A percentile compares a stretch with the other conserved stretches of the same genome.
Evolutionary conservation across 805 yeast species (phyloP).

Genomic region (Candida awuae): DNA sequence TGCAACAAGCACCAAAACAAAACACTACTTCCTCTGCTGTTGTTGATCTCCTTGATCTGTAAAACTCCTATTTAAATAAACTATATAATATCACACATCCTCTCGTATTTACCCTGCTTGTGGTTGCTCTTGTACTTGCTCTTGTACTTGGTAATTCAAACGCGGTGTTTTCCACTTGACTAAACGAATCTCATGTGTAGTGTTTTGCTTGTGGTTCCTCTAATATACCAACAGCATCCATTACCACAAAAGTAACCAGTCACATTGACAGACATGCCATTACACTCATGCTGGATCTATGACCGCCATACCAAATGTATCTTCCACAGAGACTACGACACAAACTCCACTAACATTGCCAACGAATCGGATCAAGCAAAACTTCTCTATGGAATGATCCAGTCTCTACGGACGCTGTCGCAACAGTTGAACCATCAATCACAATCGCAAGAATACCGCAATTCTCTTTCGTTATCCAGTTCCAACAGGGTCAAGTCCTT

Average conservation of each 20-base stretch:
- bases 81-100: too few species aligned
- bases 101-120: too few species aligned
- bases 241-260: not conserved
- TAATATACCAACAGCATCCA: too few species aligned
- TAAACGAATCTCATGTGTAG: too few species aligned
- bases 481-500: slow-evolving; percentile 2
- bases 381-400: slow-evolving; percentile 76
- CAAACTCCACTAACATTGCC: not conserved
- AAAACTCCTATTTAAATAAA: too few species aligned
- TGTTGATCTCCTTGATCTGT: slow-evolving; percentile 11
- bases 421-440: not conserved
- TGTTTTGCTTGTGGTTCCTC: too few species aligned
- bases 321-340: slow-evolving; percentile 59
- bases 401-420: slow-evolving; percentile 70
- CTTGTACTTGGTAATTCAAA: too few species aligned
- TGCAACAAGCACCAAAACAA: slow-evolving; percentile 1
- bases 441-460: not conserved
- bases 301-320: slow-evolving; percentile 91
- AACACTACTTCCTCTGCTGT: slow-evolving; percentile 1
- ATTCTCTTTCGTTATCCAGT: not conserved
- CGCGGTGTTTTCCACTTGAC: too few species aligned
- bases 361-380: slow-evolving; percentile 64
- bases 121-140: too few species aligned
- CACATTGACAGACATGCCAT: slow-evolving; percentile 38
- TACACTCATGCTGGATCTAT: slow-evolving; percentile 82